Base-by-base conservation (phyloP, 2,329 filamentous ascomycete genomes). In the Ophiosphaerella narmari region DNA sequence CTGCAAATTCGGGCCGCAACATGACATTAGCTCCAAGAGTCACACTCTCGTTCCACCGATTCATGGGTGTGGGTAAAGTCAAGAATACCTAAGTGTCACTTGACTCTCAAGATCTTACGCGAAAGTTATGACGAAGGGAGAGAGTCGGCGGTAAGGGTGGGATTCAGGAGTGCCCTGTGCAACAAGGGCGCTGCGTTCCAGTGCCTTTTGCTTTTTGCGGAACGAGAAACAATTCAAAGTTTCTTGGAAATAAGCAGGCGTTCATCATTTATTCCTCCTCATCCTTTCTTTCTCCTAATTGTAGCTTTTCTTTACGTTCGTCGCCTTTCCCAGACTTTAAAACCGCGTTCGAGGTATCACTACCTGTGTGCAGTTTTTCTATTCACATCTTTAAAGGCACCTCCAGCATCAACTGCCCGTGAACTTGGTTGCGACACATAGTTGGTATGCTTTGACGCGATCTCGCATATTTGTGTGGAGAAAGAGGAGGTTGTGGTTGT, bases 41-140 rank as follows among this genome's bases (percentile, higher is more conserved):
- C 26, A 29, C 7, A 6, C 11, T 6, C 11, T 29, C 26, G 26
- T 29, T 29, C 26, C 26, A 6, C 26, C 2, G 6, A 7, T 8
- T 29, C 11, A 29, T 29, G 11, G 26, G 11, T 29, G 7, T 29
- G 26, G 26, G 11, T 6, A 29, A 29, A 29, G 26, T 29, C 26
- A 29, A 7, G 26, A 29, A 29, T 29, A 29, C 23, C 8, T 24
- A 2, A 18, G n/a, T 29, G 40, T 46, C 43, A 36, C 43, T 46
- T 46, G 43, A 37, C 13, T 39, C 23, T 21, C 24, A 16, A 34
- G 26, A 34, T 14, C 34, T 46, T 46, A 41, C 45, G 45, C 39
- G 26, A 48, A 42, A 42, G 13, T 37, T 39, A 42, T 48, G 45
- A 48, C 39, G 45, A 38, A 48, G 45, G 39, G 39, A 48, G 45